Conservation (phyloP, 129 eudicot genomes). For the Sambucus nigra region DNA sequence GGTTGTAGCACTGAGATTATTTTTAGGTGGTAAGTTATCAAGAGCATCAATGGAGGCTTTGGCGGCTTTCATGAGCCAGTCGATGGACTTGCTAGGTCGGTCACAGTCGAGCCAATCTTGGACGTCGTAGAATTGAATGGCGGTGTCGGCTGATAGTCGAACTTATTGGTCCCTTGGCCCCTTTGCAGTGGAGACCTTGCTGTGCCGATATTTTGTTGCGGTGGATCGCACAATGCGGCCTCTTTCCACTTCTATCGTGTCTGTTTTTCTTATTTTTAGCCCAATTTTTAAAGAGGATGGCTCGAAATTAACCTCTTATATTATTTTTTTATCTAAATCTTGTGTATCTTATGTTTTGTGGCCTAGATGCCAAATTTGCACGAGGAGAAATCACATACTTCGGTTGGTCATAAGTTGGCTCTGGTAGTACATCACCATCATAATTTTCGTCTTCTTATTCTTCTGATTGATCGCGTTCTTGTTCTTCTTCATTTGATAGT, state of each 20-base stretch:
- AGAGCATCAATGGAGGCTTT: conserved; percentile 37
- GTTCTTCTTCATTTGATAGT: conserved; percentile 1
- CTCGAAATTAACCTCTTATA: neutral
- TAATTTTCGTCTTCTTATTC: neutral
- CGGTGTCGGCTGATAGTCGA: conserved; percentile 44
- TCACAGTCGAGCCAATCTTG: conserved; percentile 45
- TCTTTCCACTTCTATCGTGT: conserved; percentile 37
- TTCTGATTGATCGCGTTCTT: conserved; percentile 4
- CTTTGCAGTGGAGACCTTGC: conserved; percentile 42
- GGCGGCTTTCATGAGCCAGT: conserved; percentile 47
- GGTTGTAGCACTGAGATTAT: conserved; percentile 6
- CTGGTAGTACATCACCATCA: neutral
- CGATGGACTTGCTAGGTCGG: conserved; percentile 44
- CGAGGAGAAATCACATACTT: neutral
- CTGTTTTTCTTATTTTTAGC: conserved; percentile 24
- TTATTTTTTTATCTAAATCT: conserved; percentile 10
- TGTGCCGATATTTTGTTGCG: conserved; percentile 37
- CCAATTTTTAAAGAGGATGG: conserved; percentile 11
- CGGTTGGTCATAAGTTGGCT: neutral
- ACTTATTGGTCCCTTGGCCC: conserved; percentile 45
- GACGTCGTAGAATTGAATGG: conserved; percentile 46
- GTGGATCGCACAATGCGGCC: conserved; percentile 36
- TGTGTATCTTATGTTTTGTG: neutral
- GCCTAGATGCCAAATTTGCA: neutral
- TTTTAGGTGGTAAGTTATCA: conserved; percentile 18